Base-by-base conservation (phyloP, 768 basidiomycete species). In the Lentinula raphanica region DNA sequence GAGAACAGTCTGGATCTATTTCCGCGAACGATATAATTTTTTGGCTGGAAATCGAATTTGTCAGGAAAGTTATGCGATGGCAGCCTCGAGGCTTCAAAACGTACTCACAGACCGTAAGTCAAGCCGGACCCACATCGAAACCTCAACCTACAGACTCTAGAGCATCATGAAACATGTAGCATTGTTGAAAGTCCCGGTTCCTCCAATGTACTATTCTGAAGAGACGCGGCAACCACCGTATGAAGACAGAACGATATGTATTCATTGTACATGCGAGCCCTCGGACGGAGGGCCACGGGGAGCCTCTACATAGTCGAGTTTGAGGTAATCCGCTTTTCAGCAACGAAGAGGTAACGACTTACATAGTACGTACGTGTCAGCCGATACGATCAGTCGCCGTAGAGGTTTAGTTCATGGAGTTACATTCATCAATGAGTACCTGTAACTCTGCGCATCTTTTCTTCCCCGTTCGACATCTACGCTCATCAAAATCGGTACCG, bases 391-490 rank as follows among this genome's bases (percentile, higher is more conserved):
- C 21, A 5, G 42, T 21, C 21, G 19, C 42, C 42, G n/a, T 44
- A 44, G 42, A 3, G n/a, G n/a, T n/a, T n/a, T 9, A 44, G 9
- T 44, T 35, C 31, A 49, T 28, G 46, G 5, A 28, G 32, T 29
- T 31, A 5, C 39, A 56, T 17, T 27, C 19, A 39, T 13, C 27
- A 42, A 35, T 23, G 56, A 40, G 61, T 71, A 71, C 11, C 59
- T 61, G 65, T 81, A 82, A 38, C 72, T 72, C 56, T 73, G 68
- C 1, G 79, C 80, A 60, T 82, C 80, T 61, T 68, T 72, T 61
- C 79, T 68, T 3, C 96, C 95, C 45, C 67, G 67, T 45, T 85
- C 83, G 1, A 92, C 78, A 66, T 94, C 78, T 3, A 96, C 90
- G 35, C 77, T 76, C 60, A 73, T 64, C 6, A 99, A 76, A 0